Evolutionary conservation across 805 yeast genomes (phyloP).

Genomic region (Wickerhamiella australiensis): DNA sequence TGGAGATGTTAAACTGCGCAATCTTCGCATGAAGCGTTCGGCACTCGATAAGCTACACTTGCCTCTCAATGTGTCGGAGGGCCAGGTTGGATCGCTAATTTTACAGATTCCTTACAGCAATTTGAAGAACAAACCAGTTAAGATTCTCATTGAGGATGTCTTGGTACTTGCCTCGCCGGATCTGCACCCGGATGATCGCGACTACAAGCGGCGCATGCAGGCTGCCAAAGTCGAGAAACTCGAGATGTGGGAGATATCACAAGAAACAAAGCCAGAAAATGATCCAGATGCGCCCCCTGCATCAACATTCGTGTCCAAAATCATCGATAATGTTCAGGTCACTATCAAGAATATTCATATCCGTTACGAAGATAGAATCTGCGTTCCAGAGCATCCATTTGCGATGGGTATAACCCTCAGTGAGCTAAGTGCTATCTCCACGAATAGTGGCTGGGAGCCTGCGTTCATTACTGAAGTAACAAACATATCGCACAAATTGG

Average conservation of each 20-base stretch:
- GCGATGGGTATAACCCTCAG: conserved; percentile 71
- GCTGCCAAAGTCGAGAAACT: conserved; percentile 54
- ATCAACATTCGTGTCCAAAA: conserved; percentile 55
- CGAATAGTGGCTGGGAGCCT: conserved; percentile 76
- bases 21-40: conserved; percentile 71
- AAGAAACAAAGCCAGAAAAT: conserved; percentile 17
- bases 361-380: conserved; percentile 71
- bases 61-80: conserved; percentile 79
- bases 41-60: conserved; percentile 75
- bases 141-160: conserved; percentile 74
- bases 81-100: conserved; percentile 79
- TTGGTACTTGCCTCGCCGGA: conserved; percentile 72
- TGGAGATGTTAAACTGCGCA: conserved; percentile 82
- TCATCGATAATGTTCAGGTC: conserved; percentile 83
- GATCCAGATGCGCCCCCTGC: conserved; percentile 32
- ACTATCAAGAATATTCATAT: conserved; percentile 85
- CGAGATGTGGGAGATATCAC: conserved; percentile 43
- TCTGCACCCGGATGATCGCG: conserved; percentile 44
- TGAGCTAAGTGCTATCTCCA: conserved; percentile 84
- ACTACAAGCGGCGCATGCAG: conserved; percentile 50
- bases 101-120: conserved; percentile 96
- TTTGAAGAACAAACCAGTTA: conserved; percentile 83
- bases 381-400: conserved; percentile 64
- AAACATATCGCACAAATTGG: conserved; percentile 56
- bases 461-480: conserved; percentile 66